Evolutionary conservation across 805 yeast genomes (phyloP), one percentile per base, ranked within the genome.

Genomic region (Kuraishia capsulata): DNA sequence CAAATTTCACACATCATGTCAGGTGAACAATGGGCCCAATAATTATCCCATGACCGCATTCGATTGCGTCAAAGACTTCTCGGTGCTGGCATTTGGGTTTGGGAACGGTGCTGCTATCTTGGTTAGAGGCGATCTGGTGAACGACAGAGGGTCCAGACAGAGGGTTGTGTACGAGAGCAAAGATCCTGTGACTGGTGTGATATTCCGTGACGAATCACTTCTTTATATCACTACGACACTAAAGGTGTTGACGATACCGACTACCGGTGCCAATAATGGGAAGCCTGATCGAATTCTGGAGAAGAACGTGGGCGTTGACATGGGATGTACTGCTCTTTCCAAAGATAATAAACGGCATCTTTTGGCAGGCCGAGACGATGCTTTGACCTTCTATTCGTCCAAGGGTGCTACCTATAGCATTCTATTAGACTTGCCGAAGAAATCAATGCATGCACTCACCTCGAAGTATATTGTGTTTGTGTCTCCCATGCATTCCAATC

Each of bases 101-200:
- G 81, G 89, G 11, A 81, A 88, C 55, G 98, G 98, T 2, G 69
- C 77, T 17, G 87, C 89, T 2, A 64, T 89, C 2, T 61, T 89
- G 5, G 74, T 89, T 0, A 63, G 97, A 44, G 98, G 98, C 6
- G 97, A 92, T 56, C 57, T 92, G 24, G 47, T 86, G 5, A 76
- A 88, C 48, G 98, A 92, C 52, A 65, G 95, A 42, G 97, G 97
- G 0, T 78, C 95, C 8, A 74, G 92, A 45, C 97, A 90, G 51
- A 65, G 97, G 21, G 56, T 81, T 0, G 78, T 89, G 1, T 85
- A 78, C 52, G 85, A 81, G 42, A 73, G 79, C 37, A 58, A 60
- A 13, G 92, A 86, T 36, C 95, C 97, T 1, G 71, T 92, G 16
- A 90, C 97, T 0, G 81, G 85, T 0, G 59, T 90, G 1, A 71